Base-by-base conservation (phyloP, 495 filamentous ascomycete genomes). In the Aspergillus funiculosus region DNA sequence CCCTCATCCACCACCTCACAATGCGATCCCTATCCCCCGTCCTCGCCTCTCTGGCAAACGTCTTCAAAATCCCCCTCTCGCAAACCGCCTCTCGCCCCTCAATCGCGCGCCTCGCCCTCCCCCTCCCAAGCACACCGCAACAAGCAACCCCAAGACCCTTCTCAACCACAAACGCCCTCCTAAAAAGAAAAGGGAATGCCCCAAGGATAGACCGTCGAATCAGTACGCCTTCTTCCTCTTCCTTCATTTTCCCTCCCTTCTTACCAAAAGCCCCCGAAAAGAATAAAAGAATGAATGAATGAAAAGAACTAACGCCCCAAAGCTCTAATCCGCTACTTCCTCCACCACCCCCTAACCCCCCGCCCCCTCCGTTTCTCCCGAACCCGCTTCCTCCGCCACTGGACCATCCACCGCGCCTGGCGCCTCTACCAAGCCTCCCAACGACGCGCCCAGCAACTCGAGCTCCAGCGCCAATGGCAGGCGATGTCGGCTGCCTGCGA, bases 331-430 rank as follows among this genome's bases (percentile, higher is more conserved):
- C 76, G 78, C 56, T 84, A 84, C 67, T 76, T 79, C 66, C 78
- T 85, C 47, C 49, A 64, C 43, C 81, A 86, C 62, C 77, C 79
- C 26, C 62, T 73, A 34, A 82, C 77, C 18, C 87, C 87, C 0
- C 81, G 86, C 2, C 89, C 90, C 2, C 77, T 96, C 51, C 80
- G 86, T 50, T 84, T 95, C 76, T 86, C 80, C 19, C 87, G 90
- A 51, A 85, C 84, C 70, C 85, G 92, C 43, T 77, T 79, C 69
- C 83, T 97, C 53, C 86, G 92, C 18, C 92, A 99, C 73, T 99
- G 94, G 92, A 95, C 92, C 40, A 97, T 99, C 72, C 90, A 97
- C 71, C 89, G 92, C 53, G 92, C 90, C 15, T 96, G 88, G 85
- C 72, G 85, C 48, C 64, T 94, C 31, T 80, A 80, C 68, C 78